A percentile compares a stretch with the other conserved stretches of the same genome.
Conservation (phyloP, 2,329 filamentous ascomycete genomes). For the Pochonia chlamydosporia region DNA sequence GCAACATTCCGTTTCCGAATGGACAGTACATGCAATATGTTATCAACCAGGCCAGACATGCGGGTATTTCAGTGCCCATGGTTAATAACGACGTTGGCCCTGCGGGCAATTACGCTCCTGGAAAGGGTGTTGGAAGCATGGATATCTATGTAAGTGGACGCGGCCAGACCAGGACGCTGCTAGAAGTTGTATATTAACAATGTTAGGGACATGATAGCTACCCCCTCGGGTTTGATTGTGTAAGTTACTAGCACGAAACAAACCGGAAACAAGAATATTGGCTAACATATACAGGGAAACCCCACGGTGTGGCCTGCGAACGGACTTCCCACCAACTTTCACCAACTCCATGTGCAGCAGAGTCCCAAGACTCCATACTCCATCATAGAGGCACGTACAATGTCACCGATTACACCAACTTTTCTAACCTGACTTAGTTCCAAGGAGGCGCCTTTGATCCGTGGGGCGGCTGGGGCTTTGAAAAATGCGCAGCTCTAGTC, state of each 20-base stretch:
- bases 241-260: constrained; percentile 8
- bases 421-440: constrained; percentile 37
- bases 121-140: constrained; percentile 44
- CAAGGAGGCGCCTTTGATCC: constrained; percentile 69
- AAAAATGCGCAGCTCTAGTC: constrained; percentile 58
- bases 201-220: constrained; percentile 29
- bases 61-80: constrained; percentile 67
- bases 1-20: constrained; percentile 54
- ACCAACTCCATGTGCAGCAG: constrained; percentile 30
- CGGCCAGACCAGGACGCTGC: too few relatives aligned
- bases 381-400: constrained; percentile 46
- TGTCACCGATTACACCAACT: neutral
- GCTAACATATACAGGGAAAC: constrained; percentile 18
- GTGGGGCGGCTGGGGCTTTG: constrained; percentile 68
- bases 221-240: constrained; percentile 40
- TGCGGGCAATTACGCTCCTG: constrained; percentile 57
- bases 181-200: too few relatives aligned
- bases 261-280: neutral
- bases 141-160: constrained; percentile 49
- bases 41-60: constrained; percentile 59
- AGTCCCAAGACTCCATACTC: constrained; percentile 63
- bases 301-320: constrained; percentile 55
- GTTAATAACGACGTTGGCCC: constrained; percentile 68
- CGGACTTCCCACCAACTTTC: constrained; percentile 46
- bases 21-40: constrained; percentile 65